Evolutionary conservation across 139 green algal genomes (phyloP), one percentile per base, ranked within the genome.

Genomic region (Bryopsis sp.): DNA sequence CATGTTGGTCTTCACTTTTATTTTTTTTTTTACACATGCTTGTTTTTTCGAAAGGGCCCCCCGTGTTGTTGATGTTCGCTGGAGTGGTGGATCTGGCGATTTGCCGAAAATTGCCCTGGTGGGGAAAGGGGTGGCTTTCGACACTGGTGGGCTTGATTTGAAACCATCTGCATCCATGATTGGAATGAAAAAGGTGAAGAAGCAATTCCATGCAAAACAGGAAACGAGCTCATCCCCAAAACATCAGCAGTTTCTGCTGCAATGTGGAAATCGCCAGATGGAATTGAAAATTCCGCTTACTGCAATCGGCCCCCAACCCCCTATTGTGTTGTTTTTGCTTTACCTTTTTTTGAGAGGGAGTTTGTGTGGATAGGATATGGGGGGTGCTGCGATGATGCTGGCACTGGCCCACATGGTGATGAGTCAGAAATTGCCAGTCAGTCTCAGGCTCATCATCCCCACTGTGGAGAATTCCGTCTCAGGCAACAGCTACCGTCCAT

Each of bases 71-170:
- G 74, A 84, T 54, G 31, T 84, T 15, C 22, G 8, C 28, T 84
- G 73, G 68, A 8, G 43, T 54, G 31, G n/a, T 0, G 64, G 2
- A 11, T 43, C 48, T 11, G 70, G 39, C 2, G 37, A 33, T 15
- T 68, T 87, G 59, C 80, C 82, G 2, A 61, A 74, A 54, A 43
- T 90, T 47, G 71, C 70, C 6, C 76, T 90, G 33, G 82, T 89
- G 38, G 84, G 84, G 46, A 90, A 90, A 74, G 84, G 84, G 38
- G 82, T 88, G 58, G 78, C 65, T 63, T 89, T 89, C 36, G 83
- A 88, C 73, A 77, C 79, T 7, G 81, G 79, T 0, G 82, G 82
- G 8, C 78, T 90, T 22, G 74, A 90, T 69, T 69, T 90, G 65
- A 90, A 90, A 65, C 58, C 80, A 3, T 76, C 78, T 1, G 36